These are phyloP conservation scores for Schwanniomyces pseudopolymorphus DNA, from an alignment of 805 yeast species.

Conservation along the genomic window DNA sequence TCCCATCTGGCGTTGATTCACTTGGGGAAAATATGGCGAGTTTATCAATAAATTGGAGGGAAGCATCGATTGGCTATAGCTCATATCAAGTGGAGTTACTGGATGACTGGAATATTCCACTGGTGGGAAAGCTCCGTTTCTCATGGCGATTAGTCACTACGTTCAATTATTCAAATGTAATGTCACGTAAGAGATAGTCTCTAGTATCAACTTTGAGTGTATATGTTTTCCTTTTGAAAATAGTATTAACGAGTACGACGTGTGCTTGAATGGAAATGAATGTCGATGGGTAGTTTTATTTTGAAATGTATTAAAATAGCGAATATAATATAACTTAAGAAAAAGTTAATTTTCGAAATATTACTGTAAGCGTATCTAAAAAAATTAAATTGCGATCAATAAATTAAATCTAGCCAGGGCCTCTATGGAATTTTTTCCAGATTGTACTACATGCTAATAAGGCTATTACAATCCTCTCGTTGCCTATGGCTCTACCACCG, in stretches of 20 bases:
- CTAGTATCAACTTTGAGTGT: background rate
- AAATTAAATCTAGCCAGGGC: background rate
- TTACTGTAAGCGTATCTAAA: background rate
- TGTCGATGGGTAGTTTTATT: background rate
- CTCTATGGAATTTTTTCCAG: background rate
- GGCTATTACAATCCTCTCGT: too few species aligned
- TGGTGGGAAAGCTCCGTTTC: background rate
- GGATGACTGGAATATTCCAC: constrained; percentile 5
- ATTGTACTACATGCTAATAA: background rate
- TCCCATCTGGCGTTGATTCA: constrained; percentile 10
- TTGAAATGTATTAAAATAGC: background rate
- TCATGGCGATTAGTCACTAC: background rate
- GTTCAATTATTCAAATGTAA: background rate
- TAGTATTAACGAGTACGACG: background rate
- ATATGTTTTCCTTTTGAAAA: background rate
- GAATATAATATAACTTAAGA: background rate
- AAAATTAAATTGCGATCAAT: background rate
- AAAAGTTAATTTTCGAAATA: background rate
- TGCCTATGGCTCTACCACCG: too few species aligned
- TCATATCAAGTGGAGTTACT: constrained; percentile 55
- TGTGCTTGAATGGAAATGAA: background rate
- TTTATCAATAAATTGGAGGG: constrained; percentile 62
- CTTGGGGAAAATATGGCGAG: constrained; percentile 52
- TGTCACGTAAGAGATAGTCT: background rate
- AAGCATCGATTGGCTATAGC: constrained; percentile 59